These are phyloP conservation scores for Puccinia horiana DNA, from an alignment of 1,284 basidiomycete species.

Conservation along the genomic window DNA sequence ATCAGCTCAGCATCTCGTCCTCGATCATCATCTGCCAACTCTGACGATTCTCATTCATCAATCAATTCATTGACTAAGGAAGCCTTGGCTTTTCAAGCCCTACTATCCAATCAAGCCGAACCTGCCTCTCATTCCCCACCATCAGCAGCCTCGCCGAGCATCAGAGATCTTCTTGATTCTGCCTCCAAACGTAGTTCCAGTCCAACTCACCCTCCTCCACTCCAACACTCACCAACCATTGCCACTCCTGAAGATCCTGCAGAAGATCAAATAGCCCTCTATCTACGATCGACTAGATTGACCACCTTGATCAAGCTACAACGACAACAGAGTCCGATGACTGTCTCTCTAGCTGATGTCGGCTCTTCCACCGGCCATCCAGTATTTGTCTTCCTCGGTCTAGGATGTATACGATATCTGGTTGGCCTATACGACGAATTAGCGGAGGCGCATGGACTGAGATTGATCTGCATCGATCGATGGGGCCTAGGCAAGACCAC, in stretches of 20 bases:
- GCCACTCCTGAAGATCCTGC: background rate
- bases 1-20: background rate
- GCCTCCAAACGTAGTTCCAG: background rate
- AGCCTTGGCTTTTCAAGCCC: constrained; percentile 10
- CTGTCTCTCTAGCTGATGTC: constrained; percentile 89
- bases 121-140: background rate
- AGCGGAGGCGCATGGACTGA: constrained; percentile 78
- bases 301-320: constrained; percentile 79
- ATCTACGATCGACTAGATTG: constrained; percentile 77
- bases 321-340: constrained; percentile 75
- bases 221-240: background rate
- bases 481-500: constrained; percentile 89
- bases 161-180: background rate
- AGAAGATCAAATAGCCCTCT: constrained; percentile 58
- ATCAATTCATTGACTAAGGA: constrained; percentile 31
- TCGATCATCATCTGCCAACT: constrained; percentile 14
- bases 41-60: constrained; percentile 20
- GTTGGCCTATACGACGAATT: constrained; percentile 95
- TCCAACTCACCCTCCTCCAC: background rate
- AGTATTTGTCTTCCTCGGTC: constrained; percentile 83
- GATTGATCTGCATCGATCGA: constrained; percentile 90
- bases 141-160: background rate
- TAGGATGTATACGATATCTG: constrained; percentile 90
- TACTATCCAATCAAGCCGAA: background rate
- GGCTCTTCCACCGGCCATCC: constrained; percentile 79